phyloP scores from a whole-genome alignment of 2,329 filamentous ascomycete species.

The Ustilaginoidea virens region DNA sequence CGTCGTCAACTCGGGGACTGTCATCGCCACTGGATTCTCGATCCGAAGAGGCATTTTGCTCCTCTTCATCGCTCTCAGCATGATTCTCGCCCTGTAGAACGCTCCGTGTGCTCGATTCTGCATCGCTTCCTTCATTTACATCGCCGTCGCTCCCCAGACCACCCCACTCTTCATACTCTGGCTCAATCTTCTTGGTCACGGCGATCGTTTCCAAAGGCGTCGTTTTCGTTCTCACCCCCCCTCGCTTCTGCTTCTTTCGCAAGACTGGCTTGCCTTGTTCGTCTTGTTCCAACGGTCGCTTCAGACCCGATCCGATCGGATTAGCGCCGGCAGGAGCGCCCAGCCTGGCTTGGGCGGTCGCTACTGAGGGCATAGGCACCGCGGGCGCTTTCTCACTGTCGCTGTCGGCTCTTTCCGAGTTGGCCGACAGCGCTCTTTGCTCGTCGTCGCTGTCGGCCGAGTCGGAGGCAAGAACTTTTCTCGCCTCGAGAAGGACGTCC shows the following conservation, averaged over 20 bases:
- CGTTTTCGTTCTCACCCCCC: conserved; percentile 39
- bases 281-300: conserved; percentile 69
- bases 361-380: too few species aligned
- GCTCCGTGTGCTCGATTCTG: neutral
- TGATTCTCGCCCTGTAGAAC: conserved; percentile 10
- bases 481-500: conserved; percentile 35
- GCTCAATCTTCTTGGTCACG: conserved; percentile 21
- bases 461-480: conserved; percentile 15
- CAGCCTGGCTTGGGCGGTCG: too few species aligned
- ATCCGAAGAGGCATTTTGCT: conserved; percentile 9
- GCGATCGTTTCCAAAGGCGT: conserved; percentile 27
- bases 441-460: conserved; percentile 10
- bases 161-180: conserved; percentile 39
- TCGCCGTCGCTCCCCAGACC: conserved; percentile 41
- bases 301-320: conserved; percentile 61
- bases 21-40: conserved; percentile 13
- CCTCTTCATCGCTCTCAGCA: conserved; percentile 13
- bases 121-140: conserved; percentile 2
- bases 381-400: too few species aligned
- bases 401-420: too few species aligned
- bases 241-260: conserved; percentile 63
- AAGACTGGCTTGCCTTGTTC: conserved; percentile 69
- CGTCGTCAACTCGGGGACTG: conserved; percentile 16
- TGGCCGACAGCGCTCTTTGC: conserved; percentile 6
- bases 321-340: too few species aligned